Percentiles rank a stretch among this genome's conserved stretches.
Evolutionary conservation across 2,329 filamentous ascomycete species (phyloP).

Genomic region (Teratosphaeria viscida): DNA sequence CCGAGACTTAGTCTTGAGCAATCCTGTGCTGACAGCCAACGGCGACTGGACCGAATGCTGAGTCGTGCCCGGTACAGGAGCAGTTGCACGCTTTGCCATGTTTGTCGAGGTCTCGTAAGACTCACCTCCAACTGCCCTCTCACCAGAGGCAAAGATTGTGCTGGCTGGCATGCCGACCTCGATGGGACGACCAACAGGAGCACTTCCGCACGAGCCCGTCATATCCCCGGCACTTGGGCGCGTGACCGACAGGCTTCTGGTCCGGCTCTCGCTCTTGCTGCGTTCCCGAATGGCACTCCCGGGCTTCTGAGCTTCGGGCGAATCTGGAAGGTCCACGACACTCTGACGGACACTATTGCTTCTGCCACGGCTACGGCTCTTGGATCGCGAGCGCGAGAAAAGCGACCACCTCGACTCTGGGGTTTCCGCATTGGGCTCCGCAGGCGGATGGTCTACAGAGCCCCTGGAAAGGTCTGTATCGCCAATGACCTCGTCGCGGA

Average conservation of each 20-base stretch:
- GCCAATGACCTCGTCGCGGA: not conserved
- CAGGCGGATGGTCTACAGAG: not conserved
- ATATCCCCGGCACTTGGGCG: conserved; percentile 3
- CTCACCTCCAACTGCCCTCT: conserved; percentile 30
- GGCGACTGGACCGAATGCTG: conserved; percentile 8
- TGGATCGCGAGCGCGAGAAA: not conserved
- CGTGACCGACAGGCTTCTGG: conserved; percentile 8
- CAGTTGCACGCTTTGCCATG: conserved; percentile 6
- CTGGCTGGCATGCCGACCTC: conserved; percentile 13
- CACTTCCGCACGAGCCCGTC: conserved; percentile 1
- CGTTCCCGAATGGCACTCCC: conserved; percentile 7
- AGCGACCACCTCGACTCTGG: not conserved
- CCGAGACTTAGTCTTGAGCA: conserved; percentile 6
- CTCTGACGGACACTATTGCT: conserved; percentile 11
- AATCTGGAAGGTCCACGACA: conserved; percentile 6
- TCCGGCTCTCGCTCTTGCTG: conserved; percentile 13
- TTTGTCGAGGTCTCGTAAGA: conserved; percentile 34
- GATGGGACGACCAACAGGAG: not conserved
- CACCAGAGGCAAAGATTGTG: conserved; percentile 32
- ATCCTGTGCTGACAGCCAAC: conserved; percentile 3
- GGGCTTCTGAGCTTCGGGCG: conserved; percentile 1
- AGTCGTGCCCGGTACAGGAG: not conserved
- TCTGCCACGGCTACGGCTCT: conserved; percentile 15
- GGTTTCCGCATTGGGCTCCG: not conserved
- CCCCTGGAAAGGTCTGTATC: not conserved